A percentile compares a stretch with the other conserved stretches of the same genome.
Evolutionary conservation across 2,329 filamentous ascomycete species (phyloP).

Genomic region (Pseudogymnoascus sp.): DNA sequence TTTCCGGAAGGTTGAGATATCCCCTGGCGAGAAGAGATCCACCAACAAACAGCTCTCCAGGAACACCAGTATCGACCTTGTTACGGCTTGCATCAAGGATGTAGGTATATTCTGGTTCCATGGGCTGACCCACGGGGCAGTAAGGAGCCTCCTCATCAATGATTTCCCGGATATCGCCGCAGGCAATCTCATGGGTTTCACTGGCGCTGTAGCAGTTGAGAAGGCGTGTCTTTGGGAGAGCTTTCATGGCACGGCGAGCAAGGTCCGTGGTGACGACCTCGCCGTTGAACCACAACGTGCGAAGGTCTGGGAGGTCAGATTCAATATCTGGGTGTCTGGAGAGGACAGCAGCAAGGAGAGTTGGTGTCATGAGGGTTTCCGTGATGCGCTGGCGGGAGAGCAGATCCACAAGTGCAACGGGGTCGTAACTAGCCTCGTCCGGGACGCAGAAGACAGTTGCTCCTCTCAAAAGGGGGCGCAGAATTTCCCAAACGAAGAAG

Average conservation of each 20-base stretch:
- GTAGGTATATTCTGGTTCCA: conserved; percentile 63
- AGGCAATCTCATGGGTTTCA: conserved; percentile 55
- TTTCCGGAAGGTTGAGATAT: conserved; percentile 74
- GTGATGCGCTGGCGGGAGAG: conserved; percentile 60
- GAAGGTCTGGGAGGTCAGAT: conserved; percentile 55
- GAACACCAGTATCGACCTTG: conserved; percentile 52
- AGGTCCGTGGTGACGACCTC: conserved; percentile 77
- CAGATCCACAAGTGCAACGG: conserved; percentile 63
- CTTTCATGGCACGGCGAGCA: conserved; percentile 51
- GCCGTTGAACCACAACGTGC: conserved; percentile 72
- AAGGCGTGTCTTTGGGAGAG: conserved; percentile 60
- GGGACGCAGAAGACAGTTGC: conserved; percentile 70
- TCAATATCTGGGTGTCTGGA: conserved; percentile 61
- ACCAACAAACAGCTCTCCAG: conserved; percentile 69
- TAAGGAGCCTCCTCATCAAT: conserved; percentile 57
- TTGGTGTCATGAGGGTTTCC: conserved; percentile 79
- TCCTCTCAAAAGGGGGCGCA: conserved; percentile 67
- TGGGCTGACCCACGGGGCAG: conserved; percentile 65
- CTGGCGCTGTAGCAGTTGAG: conserved; percentile 79
- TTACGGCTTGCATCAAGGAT: conserved; percentile 64
- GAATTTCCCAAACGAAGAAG: conserved; percentile 80
- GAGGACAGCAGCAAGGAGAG: conserved; percentile 66
- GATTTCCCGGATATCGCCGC: conserved; percentile 65
- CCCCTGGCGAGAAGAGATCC: conserved; percentile 67
- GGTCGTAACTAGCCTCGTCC: conserved; percentile 72